phyloP scores from a whole-genome alignment of 768 basidiomycete genomes.

The Amanita rubescens region DNA sequence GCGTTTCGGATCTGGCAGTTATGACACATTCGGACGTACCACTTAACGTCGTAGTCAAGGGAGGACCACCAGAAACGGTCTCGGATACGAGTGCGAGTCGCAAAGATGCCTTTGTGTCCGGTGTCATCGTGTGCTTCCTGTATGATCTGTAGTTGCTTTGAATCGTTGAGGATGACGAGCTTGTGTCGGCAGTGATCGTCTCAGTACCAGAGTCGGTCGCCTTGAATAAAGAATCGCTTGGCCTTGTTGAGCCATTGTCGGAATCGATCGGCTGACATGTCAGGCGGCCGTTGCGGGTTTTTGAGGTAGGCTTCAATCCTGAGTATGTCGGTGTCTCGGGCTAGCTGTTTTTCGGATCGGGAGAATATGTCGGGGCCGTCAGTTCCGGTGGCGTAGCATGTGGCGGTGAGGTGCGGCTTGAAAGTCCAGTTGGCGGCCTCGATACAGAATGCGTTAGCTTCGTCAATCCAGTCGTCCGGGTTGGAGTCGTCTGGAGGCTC shows the following conservation, averaged over 20 bases:
- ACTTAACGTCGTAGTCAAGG: conserved; percentile 19
- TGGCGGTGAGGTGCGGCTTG: too few species aligned
- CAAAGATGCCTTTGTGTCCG: conserved; percentile 17
- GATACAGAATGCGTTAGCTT: background rate
- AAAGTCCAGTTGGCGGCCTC: background rate
- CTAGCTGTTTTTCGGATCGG: background rate
- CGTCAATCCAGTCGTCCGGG: background rate
- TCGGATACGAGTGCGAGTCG: conserved; percentile 2
- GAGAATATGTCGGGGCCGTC: too few species aligned
- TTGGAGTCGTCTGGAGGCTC: background rate
- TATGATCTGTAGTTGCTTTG: background rate
- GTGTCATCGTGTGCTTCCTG: conserved; percentile 3
- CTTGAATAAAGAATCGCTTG: background rate
- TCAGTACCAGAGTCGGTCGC: background rate
- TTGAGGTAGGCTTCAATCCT: too few species aligned
- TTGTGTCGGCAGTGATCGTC: background rate
- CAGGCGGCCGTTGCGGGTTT: too few species aligned
- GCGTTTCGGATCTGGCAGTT: conserved; percentile 27
- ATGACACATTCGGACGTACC: conserved; percentile 29
- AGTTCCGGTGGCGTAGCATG: too few species aligned
- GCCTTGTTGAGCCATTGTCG: too few species aligned
- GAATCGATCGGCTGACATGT: too few species aligned
- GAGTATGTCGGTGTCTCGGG: too few species aligned
- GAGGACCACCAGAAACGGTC: conserved; percentile 24
- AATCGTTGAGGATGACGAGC: background rate